These are phyloP conservation scores for Rubroshorea leprosula DNA, from an alignment of 345 rosid species.

Conservation along the genomic window DNA sequence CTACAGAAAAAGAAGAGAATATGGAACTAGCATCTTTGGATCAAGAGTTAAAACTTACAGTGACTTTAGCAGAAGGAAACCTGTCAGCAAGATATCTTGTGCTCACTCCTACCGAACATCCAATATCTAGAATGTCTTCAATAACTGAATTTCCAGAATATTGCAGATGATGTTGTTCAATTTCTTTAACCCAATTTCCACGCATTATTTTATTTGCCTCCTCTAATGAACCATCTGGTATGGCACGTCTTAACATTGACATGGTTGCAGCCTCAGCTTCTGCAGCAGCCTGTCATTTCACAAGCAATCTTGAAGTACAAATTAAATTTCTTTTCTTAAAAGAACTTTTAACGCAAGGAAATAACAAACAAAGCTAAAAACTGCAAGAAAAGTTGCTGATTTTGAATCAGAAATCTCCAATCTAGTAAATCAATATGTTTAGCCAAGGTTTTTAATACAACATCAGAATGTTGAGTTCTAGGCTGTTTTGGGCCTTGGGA, in stretches of 20 bases:
- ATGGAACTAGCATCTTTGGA: not conserved
- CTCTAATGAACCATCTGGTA: constrained; percentile 43
- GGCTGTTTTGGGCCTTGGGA: no score
- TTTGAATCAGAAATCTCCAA: no score
- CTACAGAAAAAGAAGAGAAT: not conserved
- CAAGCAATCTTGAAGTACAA: no score
- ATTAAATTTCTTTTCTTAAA: not conserved
- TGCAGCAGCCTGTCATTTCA: constrained; percentile 52
- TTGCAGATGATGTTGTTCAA: constrained; percentile 40
- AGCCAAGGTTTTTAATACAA: no score
- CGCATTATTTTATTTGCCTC: constrained; percentile 45
- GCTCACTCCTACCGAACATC: constrained; percentile 66
- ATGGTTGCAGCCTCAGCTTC: constrained; percentile 62
- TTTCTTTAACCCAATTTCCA: constrained; percentile 49
- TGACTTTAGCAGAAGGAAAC: constrained; percentile 49
- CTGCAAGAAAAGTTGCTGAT: no score
- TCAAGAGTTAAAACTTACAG: constrained; percentile 27
- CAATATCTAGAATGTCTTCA: constrained; percentile 47
- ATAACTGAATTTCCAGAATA: constrained; percentile 29
- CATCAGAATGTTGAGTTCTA: no score
- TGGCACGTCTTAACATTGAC: constrained; percentile 45
- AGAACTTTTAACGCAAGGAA: no score
- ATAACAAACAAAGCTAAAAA: no score
- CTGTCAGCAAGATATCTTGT: constrained; percentile 47
- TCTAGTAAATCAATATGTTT: no score